These are phyloP conservation scores for Zoysia japonica DNA, from an alignment of 176 grass and related monocot genomes.

Conservation along the genomic window DNA sequence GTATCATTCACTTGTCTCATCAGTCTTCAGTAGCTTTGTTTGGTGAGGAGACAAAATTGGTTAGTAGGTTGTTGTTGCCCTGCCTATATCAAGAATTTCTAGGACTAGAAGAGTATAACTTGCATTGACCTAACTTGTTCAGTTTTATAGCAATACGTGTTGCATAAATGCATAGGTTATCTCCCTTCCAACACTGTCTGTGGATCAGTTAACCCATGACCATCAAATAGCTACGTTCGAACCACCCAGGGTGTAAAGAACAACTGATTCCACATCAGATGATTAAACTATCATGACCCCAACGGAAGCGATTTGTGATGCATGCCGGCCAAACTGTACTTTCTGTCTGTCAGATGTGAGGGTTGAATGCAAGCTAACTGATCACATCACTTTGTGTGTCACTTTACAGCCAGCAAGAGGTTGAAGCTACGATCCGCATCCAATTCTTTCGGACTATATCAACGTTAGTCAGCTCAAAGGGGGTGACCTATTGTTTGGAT, in stretches of 20 bases:
- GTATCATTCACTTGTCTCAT: not conserved
- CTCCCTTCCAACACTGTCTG: constrained; percentile 3
- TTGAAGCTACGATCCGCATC: constrained; percentile 34
- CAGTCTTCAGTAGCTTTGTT: constrained; percentile 9
- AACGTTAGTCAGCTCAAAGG: constrained; percentile 36
- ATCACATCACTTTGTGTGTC: constrained; percentile 24
- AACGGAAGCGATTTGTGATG: constrained; percentile 1
- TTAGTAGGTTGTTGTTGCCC: constrained; percentile 21
- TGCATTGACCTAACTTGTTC: not conserved
- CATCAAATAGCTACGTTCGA: constrained; percentile 21
- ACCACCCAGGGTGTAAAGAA: constrained; percentile 33
- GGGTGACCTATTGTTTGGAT: constrained; percentile 44
- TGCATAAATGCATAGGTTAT: not conserved
- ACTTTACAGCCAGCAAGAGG: constrained; percentile 42
- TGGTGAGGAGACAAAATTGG: constrained; percentile 3
- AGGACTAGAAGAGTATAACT: not conserved
- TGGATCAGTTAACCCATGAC: not conserved
- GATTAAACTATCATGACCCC: not conserved
- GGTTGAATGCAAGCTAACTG: constrained; percentile 35
- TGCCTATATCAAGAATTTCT: constrained; percentile 5
- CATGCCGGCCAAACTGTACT: constrained; percentile 15
- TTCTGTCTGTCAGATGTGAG: not conserved
- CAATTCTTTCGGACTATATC: constrained; percentile 1
- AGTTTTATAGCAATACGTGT: constrained; percentile 6
- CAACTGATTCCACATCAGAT: not conserved